These are phyloP conservation scores for Taiozyma onychis DNA, from an alignment of 1,139 yeast species.

Conservation along the genomic window DNA sequence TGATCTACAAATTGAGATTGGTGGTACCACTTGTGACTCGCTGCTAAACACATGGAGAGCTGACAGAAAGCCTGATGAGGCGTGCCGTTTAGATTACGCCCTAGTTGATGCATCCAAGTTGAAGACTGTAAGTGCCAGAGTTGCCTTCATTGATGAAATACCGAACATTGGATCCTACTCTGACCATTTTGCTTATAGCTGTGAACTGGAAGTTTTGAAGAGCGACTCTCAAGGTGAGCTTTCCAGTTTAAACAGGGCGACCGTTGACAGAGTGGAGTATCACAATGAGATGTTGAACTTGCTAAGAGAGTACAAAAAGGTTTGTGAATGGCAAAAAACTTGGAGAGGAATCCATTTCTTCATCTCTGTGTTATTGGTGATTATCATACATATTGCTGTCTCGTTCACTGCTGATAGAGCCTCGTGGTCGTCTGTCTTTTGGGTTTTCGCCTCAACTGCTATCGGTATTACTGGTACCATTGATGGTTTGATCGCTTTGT, in stretches of 20 bases:
- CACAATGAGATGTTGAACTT: slow-evolving; percentile 54
- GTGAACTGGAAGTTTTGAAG: slow-evolving; percentile 36
- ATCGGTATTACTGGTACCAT: slow-evolving; percentile 62
- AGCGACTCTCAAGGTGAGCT: slow-evolving; percentile 4
- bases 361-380: slow-evolving; percentile 42
- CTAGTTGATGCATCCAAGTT: slow-evolving; percentile 57
- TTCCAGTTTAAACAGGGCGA: slow-evolving; percentile 1
- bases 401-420: slow-evolving; percentile 53
- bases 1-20: slow-evolving; percentile 58
- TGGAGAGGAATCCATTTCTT: slow-evolving; percentile 68
- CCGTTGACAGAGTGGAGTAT: slow-evolving; percentile 22
- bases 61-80: slow-evolving; percentile 55
- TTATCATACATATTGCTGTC: slow-evolving; percentile 50
- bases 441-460: slow-evolving; percentile 45
- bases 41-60: slow-evolving; percentile 82
- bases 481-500: slow-evolving; percentile 71
- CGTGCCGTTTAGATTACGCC: slow-evolving; percentile 89
- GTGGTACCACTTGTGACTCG: slow-evolving; percentile 91
- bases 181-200: slow-evolving; percentile 88
- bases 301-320: slow-evolving; percentile 47
- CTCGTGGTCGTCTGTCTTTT: slow-evolving; percentile 55
- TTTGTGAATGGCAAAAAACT: slow-evolving; percentile 52
- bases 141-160: slow-evolving; percentile 64
- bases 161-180: slow-evolving; percentile 69
- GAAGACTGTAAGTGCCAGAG: slow-evolving; percentile 53